Base-by-base conservation (phyloP, 78 protist species). In the Creolimax fragrantissima region DNA sequence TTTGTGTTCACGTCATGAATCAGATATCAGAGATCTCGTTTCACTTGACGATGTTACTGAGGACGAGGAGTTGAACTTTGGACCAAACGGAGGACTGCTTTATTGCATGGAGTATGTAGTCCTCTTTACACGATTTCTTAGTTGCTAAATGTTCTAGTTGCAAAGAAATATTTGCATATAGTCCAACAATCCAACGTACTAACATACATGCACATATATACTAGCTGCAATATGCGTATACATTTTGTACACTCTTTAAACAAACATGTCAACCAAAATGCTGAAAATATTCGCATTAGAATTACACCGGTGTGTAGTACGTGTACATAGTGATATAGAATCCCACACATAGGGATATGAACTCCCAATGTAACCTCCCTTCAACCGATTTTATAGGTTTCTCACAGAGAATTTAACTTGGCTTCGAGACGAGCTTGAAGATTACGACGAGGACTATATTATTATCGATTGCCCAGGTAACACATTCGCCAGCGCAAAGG, bases 41-140 rank as follows among this genome's bases (percentile, higher is more conserved):
- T 43, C 95, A 2, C 94, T 96, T 2, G 97, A 93, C 4, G 99
- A 99, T 2, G 99, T 95, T 11, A 95, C 97, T 96, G 98, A 97
- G 36, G 74, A 58, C 74, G 74, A 58, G 74, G 99, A 92, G 90
- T 66, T 96, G n/a, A 44, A 89, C 24, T 93, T 92, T 6, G 99
- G 99, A 2, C 99, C 99, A 0, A 99, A 99, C 90, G 99, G 99
- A 1, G 99, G 98, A 2, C 95, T 99, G 2, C 88, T 99, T 35
- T 97, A 93, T 89, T 96, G 98, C 43, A 94, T 99, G 96, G 99
- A 99, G 95, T 95, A 94, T 36, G 86, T 4, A 3, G 4, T 37
- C 3, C n/a, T n/a, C n/a, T n/a, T n/a, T n/a, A n/a, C n/a, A n/a
- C n/a, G n/a, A n/a, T n/a, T n/a, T n/a, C n/a, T n/a, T n/a, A n/a